phyloP scores from a whole-genome alignment of 192 early-diverging fungal genomes.

The Allomyces arbusculus region DNA sequence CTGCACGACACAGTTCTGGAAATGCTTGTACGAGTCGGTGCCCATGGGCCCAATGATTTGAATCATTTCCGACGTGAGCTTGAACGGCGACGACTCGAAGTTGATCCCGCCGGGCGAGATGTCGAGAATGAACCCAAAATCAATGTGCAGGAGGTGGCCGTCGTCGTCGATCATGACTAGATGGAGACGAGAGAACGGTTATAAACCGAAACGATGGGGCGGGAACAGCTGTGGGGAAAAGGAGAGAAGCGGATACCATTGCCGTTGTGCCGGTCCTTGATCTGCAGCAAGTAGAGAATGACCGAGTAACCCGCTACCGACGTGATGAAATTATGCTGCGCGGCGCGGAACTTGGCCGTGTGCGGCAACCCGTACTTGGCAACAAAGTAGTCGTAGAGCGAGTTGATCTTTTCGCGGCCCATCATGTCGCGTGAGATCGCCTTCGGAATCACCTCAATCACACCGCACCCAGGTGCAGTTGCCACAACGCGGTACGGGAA shows the following conservation, averaged over 20 bases:
- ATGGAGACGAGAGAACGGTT: neutral
- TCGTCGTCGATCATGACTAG: slow-evolving; percentile 87
- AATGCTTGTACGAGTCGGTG: slow-evolving; percentile 63
- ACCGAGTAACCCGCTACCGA: slow-evolving; percentile 89
- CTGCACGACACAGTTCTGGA: slow-evolving; percentile 72
- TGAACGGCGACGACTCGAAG: slow-evolving; percentile 93
- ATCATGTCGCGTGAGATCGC: slow-evolving; percentile 94
- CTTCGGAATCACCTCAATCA: slow-evolving; percentile 95
- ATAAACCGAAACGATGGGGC: neutral
- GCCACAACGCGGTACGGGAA: slow-evolving; percentile 95
- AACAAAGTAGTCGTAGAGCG: slow-evolving; percentile 85
- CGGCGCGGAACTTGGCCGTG: slow-evolving; percentile 72
- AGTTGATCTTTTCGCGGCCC: slow-evolving; percentile 95
- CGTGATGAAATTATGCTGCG: slow-evolving; percentile 84
- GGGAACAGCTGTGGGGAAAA: neutral
- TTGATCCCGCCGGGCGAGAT: slow-evolving; percentile 95
- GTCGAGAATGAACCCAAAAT: slow-evolving; percentile 97
- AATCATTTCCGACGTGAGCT: slow-evolving; percentile 92
- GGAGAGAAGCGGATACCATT: slow-evolving; percentile 19
- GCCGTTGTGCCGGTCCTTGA: slow-evolving; percentile 98
- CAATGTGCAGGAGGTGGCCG: slow-evolving; percentile 94
- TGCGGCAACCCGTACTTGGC: slow-evolving; percentile 79
- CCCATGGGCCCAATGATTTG: slow-evolving; percentile 69
- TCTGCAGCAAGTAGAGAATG: slow-evolving; percentile 80
- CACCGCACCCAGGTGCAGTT: slow-evolving; percentile 87